Evolutionary conservation across 78 protist genomes (phyloP).

Genomic region (Speleostelium caveatum): DNA sequence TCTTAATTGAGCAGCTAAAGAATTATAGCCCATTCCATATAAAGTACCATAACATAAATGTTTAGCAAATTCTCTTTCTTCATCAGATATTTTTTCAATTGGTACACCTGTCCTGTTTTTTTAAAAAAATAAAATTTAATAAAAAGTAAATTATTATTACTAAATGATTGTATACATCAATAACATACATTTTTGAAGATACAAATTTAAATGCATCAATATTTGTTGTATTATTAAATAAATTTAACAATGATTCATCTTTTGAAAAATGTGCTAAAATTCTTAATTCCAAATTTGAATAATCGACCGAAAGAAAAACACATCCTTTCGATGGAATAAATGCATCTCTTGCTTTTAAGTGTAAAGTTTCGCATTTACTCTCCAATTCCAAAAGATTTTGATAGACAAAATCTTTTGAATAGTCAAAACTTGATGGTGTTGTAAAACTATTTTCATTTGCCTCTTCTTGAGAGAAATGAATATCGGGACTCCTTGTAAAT

Average conservation of each 20-base stretch:
- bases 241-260: conserved; percentile 34
- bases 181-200: conserved; percentile 25
- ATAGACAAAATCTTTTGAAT: conserved; percentile 3
- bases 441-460: too few species aligned
- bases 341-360: conserved; percentile 35
- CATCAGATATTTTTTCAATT: conserved; percentile 1
- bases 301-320: conserved; percentile 56
- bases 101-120: not conserved
- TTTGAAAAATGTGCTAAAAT: conserved; percentile 69
- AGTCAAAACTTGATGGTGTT: not conserved
- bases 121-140: too few species aligned
- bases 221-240: conserved; percentile 23
- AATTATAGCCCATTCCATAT: conserved; percentile 78
- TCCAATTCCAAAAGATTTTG: conserved; percentile 19
- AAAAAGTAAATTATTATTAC: too few species aligned
- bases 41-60: conserved; percentile 78
- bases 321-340: conserved; percentile 35
- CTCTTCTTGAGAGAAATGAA: conserved; percentile 41
- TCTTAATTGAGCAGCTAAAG: conserved; percentile 31
- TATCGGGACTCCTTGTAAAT: conserved; percentile 3
- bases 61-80: conserved; percentile 53
- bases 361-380: not conserved
- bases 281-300: conserved; percentile 59
- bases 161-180: not conserved
- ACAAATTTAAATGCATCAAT: conserved; percentile 56